These are phyloP conservation scores for Hymenochaete sp. DNA, from an alignment of 1,284 basidiomycete species.

Conservation along the genomic window DNA sequence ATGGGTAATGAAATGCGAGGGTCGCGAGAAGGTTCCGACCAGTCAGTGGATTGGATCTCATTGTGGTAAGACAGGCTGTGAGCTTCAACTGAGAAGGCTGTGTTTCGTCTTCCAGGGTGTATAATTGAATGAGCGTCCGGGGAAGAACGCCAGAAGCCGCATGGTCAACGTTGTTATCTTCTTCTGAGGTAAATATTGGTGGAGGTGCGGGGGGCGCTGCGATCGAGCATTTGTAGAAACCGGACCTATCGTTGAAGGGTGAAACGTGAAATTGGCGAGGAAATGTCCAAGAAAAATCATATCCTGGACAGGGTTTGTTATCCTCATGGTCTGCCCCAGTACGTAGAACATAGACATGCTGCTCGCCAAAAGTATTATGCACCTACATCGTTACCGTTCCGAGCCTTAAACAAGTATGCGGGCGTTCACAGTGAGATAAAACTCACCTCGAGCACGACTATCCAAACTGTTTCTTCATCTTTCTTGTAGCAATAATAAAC, in stretches of 20 bases:
- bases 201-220: slow-evolving; percentile 28
- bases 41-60: slow-evolving; percentile 35
- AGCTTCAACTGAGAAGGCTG: slow-evolving; percentile 37
- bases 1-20: slow-evolving; percentile 39
- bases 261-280: slow-evolving; percentile 71
- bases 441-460: slow-evolving; percentile 50
- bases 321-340: slow-evolving; percentile 38
- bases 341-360: slow-evolving; percentile 52
- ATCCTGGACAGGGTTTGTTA: slow-evolving; percentile 29
- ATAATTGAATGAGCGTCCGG: slow-evolving; percentile 38
- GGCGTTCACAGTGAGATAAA: not conserved
- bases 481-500: slow-evolving; percentile 61
- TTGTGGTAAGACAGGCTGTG: slow-evolving; percentile 35
- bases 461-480: slow-evolving; percentile 29
- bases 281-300: slow-evolving; percentile 65
- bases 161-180: not conserved
- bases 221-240: slow-evolving; percentile 53
- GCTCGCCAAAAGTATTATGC: slow-evolving; percentile 73
- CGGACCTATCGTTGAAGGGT: slow-evolving; percentile 70
- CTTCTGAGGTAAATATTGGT: not conserved
- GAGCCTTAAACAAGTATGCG: not conserved
- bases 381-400: slow-evolving; percentile 34
- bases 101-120: slow-evolving; percentile 21
- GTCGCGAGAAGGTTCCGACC: slow-evolving; percentile 34
- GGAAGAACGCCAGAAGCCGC: slow-evolving; percentile 26